These are phyloP conservation scores for Penicillium hordei DNA, from an alignment of 2,329 filamentous ascomycete genomes.

Conservation along the genomic window DNA sequence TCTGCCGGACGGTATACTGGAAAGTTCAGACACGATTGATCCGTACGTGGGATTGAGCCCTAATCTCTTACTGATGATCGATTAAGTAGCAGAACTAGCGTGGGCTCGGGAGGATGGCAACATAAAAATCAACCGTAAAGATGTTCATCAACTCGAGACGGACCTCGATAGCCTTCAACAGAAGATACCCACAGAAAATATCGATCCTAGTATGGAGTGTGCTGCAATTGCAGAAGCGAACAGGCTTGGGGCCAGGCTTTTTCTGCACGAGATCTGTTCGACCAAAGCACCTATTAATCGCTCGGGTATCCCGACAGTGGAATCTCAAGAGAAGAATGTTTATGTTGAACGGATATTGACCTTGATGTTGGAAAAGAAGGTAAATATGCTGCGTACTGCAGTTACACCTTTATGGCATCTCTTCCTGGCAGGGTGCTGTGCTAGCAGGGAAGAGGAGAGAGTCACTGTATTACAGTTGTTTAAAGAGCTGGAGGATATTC, in stretches of 20 bases:
- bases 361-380: constrained; percentile 18
- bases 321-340: constrained; percentile 1
- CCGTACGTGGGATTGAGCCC: constrained; percentile 30
- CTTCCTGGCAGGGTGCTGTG: constrained; percentile 30
- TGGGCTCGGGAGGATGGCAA: constrained; percentile 6
- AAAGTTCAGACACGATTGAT: constrained; percentile 24
- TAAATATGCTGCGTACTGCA: constrained; percentile 25
- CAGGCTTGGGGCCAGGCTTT: constrained; percentile 22
- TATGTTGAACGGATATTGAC: constrained; percentile 20
- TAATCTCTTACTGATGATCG: constrained; percentile 24
- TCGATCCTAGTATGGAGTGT: constrained; percentile 16
- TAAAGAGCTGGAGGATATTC: constrained; percentile 20
- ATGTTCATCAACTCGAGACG: constrained; percentile 3
- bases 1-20: constrained; percentile 12
- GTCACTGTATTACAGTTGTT: constrained; percentile 26
- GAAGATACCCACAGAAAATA: constrained; percentile 7
- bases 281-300: constrained; percentile 1
- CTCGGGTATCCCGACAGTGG: not conserved
- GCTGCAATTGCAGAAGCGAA: constrained; percentile 28
- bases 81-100: constrained; percentile 24
- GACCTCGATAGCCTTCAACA: constrained; percentile 16
- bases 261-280: constrained; percentile 23
- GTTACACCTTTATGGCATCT: constrained; percentile 30
- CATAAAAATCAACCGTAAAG: not conserved
- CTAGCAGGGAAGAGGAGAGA: constrained; percentile 21